These are phyloP conservation scores for Periconia sp. DNA, from an alignment of 2,329 filamentous ascomycete species.

Conservation along the genomic window DNA sequence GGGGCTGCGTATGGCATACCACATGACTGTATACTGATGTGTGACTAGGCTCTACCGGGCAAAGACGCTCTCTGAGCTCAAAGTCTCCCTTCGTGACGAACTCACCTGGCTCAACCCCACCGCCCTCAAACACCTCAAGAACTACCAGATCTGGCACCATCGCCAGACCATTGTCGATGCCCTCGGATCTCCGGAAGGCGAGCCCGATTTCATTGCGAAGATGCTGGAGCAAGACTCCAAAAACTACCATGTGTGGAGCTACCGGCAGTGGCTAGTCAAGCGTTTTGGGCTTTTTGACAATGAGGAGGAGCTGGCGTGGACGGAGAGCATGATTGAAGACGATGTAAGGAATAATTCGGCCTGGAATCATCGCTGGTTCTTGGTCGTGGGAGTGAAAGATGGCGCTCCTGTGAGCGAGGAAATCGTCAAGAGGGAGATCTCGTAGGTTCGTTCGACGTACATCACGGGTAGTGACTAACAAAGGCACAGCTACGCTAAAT, in stretches of 20 bases:
- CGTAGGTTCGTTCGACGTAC: conserved; percentile 53
- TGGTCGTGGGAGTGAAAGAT: conserved; percentile 72
- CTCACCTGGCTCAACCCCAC: conserved; percentile 85
- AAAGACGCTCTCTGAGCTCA: conserved; percentile 72
- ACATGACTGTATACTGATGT: conserved; percentile 18
- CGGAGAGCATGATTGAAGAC: conserved; percentile 73
- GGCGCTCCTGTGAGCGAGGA: conserved; percentile 53
- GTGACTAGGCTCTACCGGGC: conserved; percentile 79
- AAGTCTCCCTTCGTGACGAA: conserved; percentile 71
- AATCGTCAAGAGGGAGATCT: conserved; percentile 75
- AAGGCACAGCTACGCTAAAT: conserved; percentile 61
- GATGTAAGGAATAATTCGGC: conserved; percentile 97
- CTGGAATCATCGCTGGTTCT: conserved; percentile 95
- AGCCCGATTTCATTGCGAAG: conserved; percentile 74
- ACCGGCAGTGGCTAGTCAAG: conserved; percentile 79
- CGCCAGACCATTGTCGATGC: conserved; percentile 63
- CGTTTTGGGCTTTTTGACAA: conserved; percentile 60
- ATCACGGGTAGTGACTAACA: neutral
- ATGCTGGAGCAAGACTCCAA: conserved; percentile 91
- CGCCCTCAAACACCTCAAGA: conserved; percentile 86
- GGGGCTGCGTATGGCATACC: too few relatives aligned
- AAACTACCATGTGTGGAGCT: conserved; percentile 99
- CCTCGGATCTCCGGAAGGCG: conserved; percentile 65
- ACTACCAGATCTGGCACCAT: conserved; percentile 96
- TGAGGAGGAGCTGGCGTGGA: conserved; percentile 70